A percentile compares a stretch with the other conserved stretches of the same genome.
These are phyloP conservation scores for Pyrenophora teres DNA, from an alignment of 2,329 filamentous ascomycete species.

Conservation along the genomic window DNA sequence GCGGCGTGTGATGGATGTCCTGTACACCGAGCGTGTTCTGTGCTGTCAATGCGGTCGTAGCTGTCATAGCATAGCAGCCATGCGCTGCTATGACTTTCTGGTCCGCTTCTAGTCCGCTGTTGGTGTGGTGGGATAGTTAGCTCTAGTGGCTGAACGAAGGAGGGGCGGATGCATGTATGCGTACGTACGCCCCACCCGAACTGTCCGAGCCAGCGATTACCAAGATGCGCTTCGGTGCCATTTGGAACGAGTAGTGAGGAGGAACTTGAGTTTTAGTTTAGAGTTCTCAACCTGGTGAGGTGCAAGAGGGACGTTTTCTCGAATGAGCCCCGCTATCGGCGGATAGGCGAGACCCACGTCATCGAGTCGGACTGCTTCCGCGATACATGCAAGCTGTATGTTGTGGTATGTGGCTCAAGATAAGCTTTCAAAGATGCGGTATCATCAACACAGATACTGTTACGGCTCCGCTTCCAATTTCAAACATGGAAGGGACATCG, in stretches of 20 bases:
- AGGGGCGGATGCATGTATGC: constrained; percentile 37
- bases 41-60: constrained; percentile 92
- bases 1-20: constrained; percentile 78
- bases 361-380: constrained; percentile 15
- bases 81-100: constrained; percentile 93
- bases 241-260: constrained; percentile 10
- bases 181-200: constrained; percentile 84
- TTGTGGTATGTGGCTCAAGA: not conserved
- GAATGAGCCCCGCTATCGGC: constrained; percentile 32
- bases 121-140: constrained; percentile 48
- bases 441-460: no score
- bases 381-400: not conserved
- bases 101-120: constrained; percentile 85
- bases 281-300: not conserved
- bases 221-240: constrained; percentile 62
- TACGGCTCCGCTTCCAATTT: no score
- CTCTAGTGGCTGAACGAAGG: constrained; percentile 12
- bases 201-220: constrained; percentile 89
- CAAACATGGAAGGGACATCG: no score
- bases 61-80: constrained; percentile 94
- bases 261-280: no score
- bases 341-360: constrained; percentile 32
- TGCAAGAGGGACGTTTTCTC: constrained; percentile 7
- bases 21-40: constrained; percentile 89
- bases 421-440: no score